Percentiles rank a stretch among this genome's conserved stretches.
These are phyloP conservation scores for Biscogniauxia sp. DNA, from an alignment of 2,329 filamentous ascomycete genomes.

Conservation along the genomic window DNA sequence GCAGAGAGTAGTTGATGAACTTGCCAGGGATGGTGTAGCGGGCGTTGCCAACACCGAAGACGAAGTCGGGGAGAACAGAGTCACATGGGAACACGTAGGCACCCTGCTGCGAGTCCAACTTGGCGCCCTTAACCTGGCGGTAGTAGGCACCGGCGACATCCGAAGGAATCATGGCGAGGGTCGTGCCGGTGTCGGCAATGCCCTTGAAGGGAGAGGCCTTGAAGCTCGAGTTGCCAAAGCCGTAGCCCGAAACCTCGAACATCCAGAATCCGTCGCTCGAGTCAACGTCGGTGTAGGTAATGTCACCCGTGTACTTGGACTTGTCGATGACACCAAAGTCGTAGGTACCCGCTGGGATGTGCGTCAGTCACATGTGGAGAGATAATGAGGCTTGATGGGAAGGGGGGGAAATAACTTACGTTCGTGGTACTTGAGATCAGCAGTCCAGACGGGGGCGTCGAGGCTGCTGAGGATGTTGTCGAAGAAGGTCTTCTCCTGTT, in stretches of 20 bases:
- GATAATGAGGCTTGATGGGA: background rate
- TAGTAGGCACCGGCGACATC: slow-evolving; percentile 52
- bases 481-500: slow-evolving; percentile 33
- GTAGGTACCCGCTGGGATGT: slow-evolving; percentile 30
- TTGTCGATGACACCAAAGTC: slow-evolving; percentile 37
- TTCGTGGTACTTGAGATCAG: slow-evolving; percentile 33
- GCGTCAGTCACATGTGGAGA: slow-evolving; percentile 9
- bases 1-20: slow-evolving; percentile 48
- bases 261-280: slow-evolving; percentile 35
- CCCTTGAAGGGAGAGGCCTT: slow-evolving; percentile 32
- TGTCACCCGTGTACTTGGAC: slow-evolving; percentile 31
- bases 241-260: slow-evolving; percentile 29
- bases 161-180: slow-evolving; percentile 51
- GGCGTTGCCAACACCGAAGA: slow-evolving; percentile 45
- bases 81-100: slow-evolving; percentile 55
- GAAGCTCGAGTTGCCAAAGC: slow-evolving; percentile 26
- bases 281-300: slow-evolving; percentile 34
- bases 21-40: slow-evolving; percentile 49
- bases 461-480: slow-evolving; percentile 31
- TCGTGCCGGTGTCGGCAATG: slow-evolving; percentile 61
- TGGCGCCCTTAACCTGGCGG: slow-evolving; percentile 42
- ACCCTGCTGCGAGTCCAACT: slow-evolving; percentile 36
- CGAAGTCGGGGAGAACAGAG: slow-evolving; percentile 46
- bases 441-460: slow-evolving; percentile 30
- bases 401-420: slow-evolving; percentile 8